Evolutionary conservation across 306 rosid genomes (phyloP), one percentile per base, ranked within the genome.

Genomic region (Coriaria nepalensis): DNA sequence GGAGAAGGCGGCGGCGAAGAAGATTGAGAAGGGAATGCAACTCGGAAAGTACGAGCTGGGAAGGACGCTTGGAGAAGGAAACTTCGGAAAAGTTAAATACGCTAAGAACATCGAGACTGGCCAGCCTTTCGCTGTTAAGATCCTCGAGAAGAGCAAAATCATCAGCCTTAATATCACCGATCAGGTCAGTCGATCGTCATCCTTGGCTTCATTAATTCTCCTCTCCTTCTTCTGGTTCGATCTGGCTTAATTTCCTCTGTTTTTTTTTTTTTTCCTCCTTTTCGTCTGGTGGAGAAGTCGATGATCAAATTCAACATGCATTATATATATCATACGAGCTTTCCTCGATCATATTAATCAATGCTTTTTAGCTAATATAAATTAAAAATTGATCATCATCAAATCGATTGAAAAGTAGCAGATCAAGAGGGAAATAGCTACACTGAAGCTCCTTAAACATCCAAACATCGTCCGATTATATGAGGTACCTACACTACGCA

Each of bases 401-500:
- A 20, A 20, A 20, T 54, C 5, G 0, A 33, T 9, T 55, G 13
- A 55, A 10, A 38, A 15, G 0, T 60, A 63, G 77, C 94, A 90
- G 98, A 81, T 90, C 56, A 84, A 85, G 82, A 77, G 94, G 60
- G 98, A 90, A 55, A 90, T 90, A 35, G 59, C 53, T 13, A 72
- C 95, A 34, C 73, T 81, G 57, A 90, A 85, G 70, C 83, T 85
- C 32, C 87, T 90, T 45, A 75, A 73, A 37, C 98, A 90, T 73
- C 98, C 94, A 2, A 90, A 85, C 9, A 69, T 90, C 1, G 95
- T 90, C 53, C 68, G 82, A 70, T 65, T 88, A 52, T 66, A 69
- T 36, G 96, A 88, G 96, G 95, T 83, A 45, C 20, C 9, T 40
- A 20, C 29, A 20, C 29, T 20, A 20, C 29, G 29, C 44, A 8